These are phyloP conservation scores for Chloris gayana DNA, from an alignment of 176 grass and related monocot species.

Conservation along the genomic window DNA sequence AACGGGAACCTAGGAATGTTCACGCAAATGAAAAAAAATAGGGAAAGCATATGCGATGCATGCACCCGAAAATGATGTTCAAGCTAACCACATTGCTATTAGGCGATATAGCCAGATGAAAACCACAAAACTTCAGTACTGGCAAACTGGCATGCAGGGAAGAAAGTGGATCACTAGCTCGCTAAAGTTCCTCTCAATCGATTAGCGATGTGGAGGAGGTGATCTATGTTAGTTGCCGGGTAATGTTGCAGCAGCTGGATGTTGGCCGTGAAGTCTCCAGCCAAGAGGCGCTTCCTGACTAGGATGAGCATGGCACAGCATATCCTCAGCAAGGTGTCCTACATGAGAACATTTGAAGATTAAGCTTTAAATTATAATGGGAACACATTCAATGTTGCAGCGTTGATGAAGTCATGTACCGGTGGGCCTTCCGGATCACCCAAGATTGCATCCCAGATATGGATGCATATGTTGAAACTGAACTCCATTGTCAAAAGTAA, in stretches of 20 bases:
- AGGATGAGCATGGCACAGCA: constrained; percentile 94
- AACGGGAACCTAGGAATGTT: background rate
- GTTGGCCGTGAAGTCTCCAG: constrained; percentile 83
- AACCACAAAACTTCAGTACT: constrained; percentile 33
- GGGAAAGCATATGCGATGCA: background rate
- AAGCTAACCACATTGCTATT: constrained; percentile 4
- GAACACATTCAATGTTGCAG: background rate
- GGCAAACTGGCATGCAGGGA: constrained; percentile 5
- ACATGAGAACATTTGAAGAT: constrained; percentile 28
- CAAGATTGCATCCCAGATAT: constrained; percentile 92
- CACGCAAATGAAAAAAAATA: too few species aligned
- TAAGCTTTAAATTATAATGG: background rate
- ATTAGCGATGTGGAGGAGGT: constrained; percentile 79
- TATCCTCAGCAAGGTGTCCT: constrained; percentile 88
- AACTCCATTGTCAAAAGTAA: constrained; percentile 91
- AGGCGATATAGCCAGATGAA: background rate
- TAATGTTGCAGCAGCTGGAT: constrained; percentile 93
- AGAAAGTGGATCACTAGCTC: constrained; percentile 22
- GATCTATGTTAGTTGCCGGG: constrained; percentile 66
- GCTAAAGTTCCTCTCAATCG: constrained; percentile 59
- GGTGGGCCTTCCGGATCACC: constrained; percentile 74
- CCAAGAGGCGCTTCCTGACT: constrained; percentile 61
- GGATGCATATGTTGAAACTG: constrained; percentile 67
- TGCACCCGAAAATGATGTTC: constrained; percentile 3
- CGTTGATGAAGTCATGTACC: constrained; percentile 40